Percentiles rank a stretch among this genome's conserved stretches.
These are phyloP conservation scores for Pichia cephalocereana DNA, from an alignment of 805 yeast genomes.

Conservation along the genomic window DNA sequence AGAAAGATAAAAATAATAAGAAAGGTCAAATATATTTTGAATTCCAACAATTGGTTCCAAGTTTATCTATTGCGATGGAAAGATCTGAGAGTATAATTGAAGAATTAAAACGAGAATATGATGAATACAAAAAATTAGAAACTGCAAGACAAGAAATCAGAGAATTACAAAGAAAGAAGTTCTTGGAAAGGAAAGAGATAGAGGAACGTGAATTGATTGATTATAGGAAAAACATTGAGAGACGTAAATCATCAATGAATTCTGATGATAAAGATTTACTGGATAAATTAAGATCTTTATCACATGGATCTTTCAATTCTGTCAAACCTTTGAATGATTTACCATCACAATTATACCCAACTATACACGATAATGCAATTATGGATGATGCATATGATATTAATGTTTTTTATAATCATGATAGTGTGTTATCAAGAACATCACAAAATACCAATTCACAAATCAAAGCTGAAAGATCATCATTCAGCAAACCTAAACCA, in stretches of 20 bases:
- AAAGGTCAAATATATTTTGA: constrained; percentile 19
- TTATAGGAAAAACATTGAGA: constrained; percentile 5
- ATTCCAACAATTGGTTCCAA: constrained; percentile 16
- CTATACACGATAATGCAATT: constrained; percentile 10
- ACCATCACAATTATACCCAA: constrained; percentile 14
- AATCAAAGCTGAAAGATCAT: background rate
- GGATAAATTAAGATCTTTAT: constrained; percentile 17
- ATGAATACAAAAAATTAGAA: constrained; percentile 16
- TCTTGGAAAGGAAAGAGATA: constrained; percentile 14
- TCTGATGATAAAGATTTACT: constrained; percentile 13
- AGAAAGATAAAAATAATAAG: constrained; percentile 13
- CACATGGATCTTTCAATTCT: constrained; percentile 14
- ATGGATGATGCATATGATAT: constrained; percentile 4
- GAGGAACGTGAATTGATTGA: constrained; percentile 5
- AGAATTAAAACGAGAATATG: constrained; percentile 19
- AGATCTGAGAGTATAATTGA: constrained; percentile 24
- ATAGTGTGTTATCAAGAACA: background rate
- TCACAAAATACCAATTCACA: constrained; percentile 4
- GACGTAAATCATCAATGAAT: constrained; percentile 12
- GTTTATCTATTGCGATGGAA: constrained; percentile 21
- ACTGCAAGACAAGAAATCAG: constrained; percentile 13
- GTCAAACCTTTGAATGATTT: constrained; percentile 3
- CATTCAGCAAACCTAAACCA: background rate
- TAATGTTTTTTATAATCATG: background rate
- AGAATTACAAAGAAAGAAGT: constrained; percentile 15